A percentile compares a stretch with the other conserved stretches of the same genome.
These are phyloP conservation scores for Lactarius quietus DNA, from an alignment of 768 basidiomycete genomes.

Conservation along the genomic window DNA sequence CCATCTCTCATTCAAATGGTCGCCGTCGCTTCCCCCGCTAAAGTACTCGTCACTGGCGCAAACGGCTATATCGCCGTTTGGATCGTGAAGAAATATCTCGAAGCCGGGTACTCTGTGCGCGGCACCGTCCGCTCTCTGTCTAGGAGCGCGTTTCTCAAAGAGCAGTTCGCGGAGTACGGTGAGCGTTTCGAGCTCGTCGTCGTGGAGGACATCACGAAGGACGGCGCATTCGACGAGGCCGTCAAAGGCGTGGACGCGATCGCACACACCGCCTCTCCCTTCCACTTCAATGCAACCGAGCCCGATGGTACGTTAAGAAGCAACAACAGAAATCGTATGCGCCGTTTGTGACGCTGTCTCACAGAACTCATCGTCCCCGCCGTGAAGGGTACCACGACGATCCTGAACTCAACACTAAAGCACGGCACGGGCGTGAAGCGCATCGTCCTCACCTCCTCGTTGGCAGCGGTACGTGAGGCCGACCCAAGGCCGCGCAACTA, in stretches of 20 bases:
- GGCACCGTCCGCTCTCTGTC: slow-evolving; percentile 60
- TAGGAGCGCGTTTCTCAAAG: slow-evolving; percentile 57
- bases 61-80: slow-evolving; percentile 60
- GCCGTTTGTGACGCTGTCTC: not conserved
- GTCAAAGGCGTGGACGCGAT: slow-evolving; percentile 75
- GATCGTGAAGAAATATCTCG: slow-evolving; percentile 53
- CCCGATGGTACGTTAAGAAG: slow-evolving; percentile 30
- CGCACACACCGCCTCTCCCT: slow-evolving; percentile 65
- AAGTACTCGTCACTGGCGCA: slow-evolving; percentile 55
- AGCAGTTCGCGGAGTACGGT: slow-evolving; percentile 51
- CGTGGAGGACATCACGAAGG: slow-evolving; percentile 65
- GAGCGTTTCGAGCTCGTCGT: slow-evolving; percentile 60
- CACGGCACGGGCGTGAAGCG: slow-evolving; percentile 55
- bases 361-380: slow-evolving; percentile 67
- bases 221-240: slow-evolving; percentile 70
- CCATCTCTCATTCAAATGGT: slow-evolving; percentile 32
- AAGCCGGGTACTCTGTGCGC: slow-evolving; percentile 58
- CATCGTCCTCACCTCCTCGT: slow-evolving; percentile 59
- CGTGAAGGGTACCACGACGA: slow-evolving; percentile 61
- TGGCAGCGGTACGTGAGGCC: slow-evolving; percentile 42
- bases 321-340: not conserved
- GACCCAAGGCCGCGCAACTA: slow-evolving; percentile 24
- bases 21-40: slow-evolving; percentile 34
- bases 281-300: slow-evolving; percentile 45
- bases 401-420: slow-evolving; percentile 57